Percentiles rank a stretch among this genome's conserved stretches.
Evolutionary conservation across 2,329 filamentous ascomycete species (phyloP).

Genomic region (Apiospora saccharicola): DNA sequence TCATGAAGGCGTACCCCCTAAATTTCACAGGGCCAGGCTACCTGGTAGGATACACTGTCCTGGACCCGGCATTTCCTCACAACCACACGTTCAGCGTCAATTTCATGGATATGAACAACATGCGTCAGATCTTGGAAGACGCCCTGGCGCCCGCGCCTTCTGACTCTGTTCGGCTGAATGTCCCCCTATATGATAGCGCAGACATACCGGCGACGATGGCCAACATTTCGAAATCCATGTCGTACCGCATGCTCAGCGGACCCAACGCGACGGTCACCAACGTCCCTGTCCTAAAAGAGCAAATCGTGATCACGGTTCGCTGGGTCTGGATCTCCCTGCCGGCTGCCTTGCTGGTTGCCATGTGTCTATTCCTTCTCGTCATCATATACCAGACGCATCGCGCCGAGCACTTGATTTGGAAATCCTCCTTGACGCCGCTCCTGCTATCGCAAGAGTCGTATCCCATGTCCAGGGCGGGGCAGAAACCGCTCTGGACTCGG

Average conservation of each 20-base stretch:
- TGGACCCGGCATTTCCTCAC: not conserved
- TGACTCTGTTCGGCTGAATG: not conserved
- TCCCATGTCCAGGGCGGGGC: not conserved
- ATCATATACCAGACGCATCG: slow-evolving; percentile 13
- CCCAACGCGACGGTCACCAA: slow-evolving; percentile 14
- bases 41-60: not conserved
- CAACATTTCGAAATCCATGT: slow-evolving; percentile 13
- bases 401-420: slow-evolving; percentile 23
- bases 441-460: slow-evolving; percentile 5
- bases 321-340: slow-evolving; percentile 23
- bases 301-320: not conserved
- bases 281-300: not conserved
- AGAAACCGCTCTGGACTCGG: slow-evolving; percentile 19
- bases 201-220: slow-evolving; percentile 3
- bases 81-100: not conserved
- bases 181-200: not conserved
- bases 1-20: not conserved
- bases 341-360: not conserved
- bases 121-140: not conserved
- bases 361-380: not conserved
- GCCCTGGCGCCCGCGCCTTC: not conserved
- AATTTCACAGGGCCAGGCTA: not conserved
- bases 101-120: not conserved
- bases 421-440: slow-evolving; percentile 23
- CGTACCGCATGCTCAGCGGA: slow-evolving; percentile 21